Conservation (phyloP, 139 green algal species). For the Tetraselmis striata region DNA sequence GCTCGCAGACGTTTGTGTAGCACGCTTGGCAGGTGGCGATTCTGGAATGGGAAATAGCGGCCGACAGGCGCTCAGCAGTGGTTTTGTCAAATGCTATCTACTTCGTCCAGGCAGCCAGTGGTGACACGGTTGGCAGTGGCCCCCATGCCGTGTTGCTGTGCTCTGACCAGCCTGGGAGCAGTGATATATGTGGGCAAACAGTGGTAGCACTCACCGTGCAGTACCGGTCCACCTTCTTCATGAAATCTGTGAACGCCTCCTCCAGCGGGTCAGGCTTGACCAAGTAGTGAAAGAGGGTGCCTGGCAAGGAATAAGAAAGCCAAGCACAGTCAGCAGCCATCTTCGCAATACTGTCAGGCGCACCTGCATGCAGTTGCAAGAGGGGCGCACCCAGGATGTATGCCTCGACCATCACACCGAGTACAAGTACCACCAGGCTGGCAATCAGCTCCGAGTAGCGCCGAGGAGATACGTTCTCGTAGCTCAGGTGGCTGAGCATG, state of each 20-base stretch:
- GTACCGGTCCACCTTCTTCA: conserved; percentile 20
- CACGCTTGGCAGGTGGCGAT: conserved; percentile 13
- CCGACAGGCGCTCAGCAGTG: no score
- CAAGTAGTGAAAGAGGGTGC: conserved; percentile 40
- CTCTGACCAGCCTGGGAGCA: no score
- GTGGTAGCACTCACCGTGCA: conserved; percentile 9
- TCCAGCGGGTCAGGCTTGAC: conserved; percentile 33
- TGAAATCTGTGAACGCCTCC: conserved; percentile 20
- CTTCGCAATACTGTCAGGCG: not conserved
- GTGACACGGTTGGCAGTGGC: no score
- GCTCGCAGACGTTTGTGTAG: conserved; percentile 18
- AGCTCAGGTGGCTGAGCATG: conserved; percentile 26
- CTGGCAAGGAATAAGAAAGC: no score
- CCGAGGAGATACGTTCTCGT: conserved; percentile 24
- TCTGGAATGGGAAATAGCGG: no score
- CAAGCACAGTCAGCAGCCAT: not conserved
- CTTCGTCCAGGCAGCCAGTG: no score
- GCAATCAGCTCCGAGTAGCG: conserved; percentile 22
- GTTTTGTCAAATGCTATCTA: no score
- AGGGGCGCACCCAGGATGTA: conserved; percentile 24
- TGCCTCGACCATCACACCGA: conserved; percentile 25
- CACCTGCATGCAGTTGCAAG: not conserved
- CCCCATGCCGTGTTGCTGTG: no score
- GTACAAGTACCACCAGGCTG: conserved; percentile 18
- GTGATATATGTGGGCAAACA: no score